Conservation (phyloP, 2,329 filamentous ascomycete genomes). For the Cadophora malorum region DNA sequence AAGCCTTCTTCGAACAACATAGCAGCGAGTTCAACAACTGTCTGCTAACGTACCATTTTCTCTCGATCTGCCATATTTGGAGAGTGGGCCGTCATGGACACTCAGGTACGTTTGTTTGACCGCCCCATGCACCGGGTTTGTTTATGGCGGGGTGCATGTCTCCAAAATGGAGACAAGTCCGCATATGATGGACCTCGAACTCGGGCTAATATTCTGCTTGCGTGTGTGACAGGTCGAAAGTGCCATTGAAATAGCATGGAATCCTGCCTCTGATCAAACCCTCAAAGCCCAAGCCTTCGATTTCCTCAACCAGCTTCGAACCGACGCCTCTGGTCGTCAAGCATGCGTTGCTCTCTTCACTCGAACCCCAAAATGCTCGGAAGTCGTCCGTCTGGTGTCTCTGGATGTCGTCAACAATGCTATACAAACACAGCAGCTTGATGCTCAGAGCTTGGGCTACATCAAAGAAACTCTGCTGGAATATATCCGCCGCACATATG, state of each 20-base stretch:
- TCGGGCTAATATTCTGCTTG: conserved; percentile 26
- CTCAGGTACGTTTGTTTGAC: conserved; percentile 41
- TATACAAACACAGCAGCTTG: conserved; percentile 79
- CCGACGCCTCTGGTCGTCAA: conserved; percentile 88
- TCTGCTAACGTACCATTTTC: conserved; percentile 14
- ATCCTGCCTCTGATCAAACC: conserved; percentile 75
- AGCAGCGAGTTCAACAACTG: conserved; percentile 31
- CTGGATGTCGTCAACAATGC: conserved; percentile 94
- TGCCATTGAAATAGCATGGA: conserved; percentile 93
- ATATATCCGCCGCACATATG: conserved; percentile 81
- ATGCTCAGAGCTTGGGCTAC: conserved; percentile 72
- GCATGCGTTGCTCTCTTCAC: conserved; percentile 87
- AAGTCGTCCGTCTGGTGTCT: conserved; percentile 86
- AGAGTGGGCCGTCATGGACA: conserved; percentile 41
- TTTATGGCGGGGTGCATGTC: conserved; percentile 22
- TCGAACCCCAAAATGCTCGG: conserved; percentile 74
- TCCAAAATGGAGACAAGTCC: conserved; percentile 5
- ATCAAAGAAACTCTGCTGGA: conserved; percentile 82
- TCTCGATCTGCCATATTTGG: conserved; percentile 21
- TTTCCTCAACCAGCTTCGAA: conserved; percentile 78
- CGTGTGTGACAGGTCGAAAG: conserved; percentile 80
- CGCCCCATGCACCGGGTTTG: conserved; percentile 25
- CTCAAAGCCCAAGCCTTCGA: conserved; percentile 85
- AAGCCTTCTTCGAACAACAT: conserved; percentile 18
- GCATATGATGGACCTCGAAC: conserved; percentile 13